Percentiles rank a stretch among this genome's conserved stretches.
These are phyloP conservation scores for Tritrichomonas foetus DNA, from an alignment of 208 protist genomes.

Conservation along the genomic window DNA sequence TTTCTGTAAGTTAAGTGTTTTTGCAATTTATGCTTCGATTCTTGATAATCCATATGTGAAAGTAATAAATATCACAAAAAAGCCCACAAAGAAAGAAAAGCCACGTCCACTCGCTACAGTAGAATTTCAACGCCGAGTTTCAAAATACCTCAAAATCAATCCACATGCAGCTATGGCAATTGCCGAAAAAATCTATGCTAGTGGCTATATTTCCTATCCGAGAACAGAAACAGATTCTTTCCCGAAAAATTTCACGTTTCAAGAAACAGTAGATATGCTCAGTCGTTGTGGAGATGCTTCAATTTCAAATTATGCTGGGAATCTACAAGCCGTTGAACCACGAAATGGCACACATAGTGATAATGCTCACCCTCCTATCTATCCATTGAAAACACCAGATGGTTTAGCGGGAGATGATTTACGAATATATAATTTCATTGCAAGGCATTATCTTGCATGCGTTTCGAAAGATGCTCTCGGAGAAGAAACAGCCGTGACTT, in stretches of 20 bases:
- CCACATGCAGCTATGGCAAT: constrained; percentile 85
- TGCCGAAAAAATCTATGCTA: constrained; percentile 81
- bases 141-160: constrained; percentile 67
- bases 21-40: constrained; percentile 61
- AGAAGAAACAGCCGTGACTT: constrained; percentile 54
- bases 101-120: constrained; percentile 92
- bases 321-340: constrained; percentile 61
- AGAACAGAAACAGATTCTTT: constrained; percentile 53
- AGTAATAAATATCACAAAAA: constrained; percentile 48
- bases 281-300: background rate
- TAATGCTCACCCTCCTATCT: constrained; percentile 92
- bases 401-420: constrained; percentile 57
- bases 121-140: constrained; percentile 81
- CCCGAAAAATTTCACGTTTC: constrained; percentile 37
- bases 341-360: constrained; percentile 84
- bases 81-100: background rate
- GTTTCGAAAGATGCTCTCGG: constrained; percentile 70
- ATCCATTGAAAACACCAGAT: constrained; percentile 66
- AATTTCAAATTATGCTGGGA: background rate
- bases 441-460: constrained; percentile 91
- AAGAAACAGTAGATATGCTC: background rate
- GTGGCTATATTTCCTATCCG: constrained; percentile 70
- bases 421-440: constrained; percentile 85
- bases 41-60: constrained; percentile 56
- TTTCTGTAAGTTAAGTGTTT: constrained; percentile 58